A percentile compares a stretch with the other conserved stretches of the same genome.
These are phyloP conservation scores for Cercophora scortea DNA, from an alignment of 495 filamentous ascomycete genomes.

Conservation along the genomic window DNA sequence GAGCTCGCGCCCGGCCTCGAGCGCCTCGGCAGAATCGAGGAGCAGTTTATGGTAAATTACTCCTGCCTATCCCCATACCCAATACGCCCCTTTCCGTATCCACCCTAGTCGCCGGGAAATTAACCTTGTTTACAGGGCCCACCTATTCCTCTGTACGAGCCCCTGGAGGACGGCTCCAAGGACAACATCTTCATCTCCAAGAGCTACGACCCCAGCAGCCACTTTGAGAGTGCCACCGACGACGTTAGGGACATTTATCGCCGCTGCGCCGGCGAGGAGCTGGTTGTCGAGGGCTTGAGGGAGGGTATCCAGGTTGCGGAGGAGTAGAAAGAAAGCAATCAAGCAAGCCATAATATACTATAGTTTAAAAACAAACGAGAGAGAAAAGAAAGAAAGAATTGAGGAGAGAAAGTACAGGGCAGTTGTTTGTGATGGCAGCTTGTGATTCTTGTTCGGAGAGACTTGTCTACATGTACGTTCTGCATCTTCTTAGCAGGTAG, in stretches of 20 bases:
- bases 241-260: conserved; percentile 92
- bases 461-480: too few relatives aligned
- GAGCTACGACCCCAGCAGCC: conserved; percentile 94
- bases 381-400: too few relatives aligned
- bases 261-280: conserved; percentile 78
- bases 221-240: conserved; percentile 89
- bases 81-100: background rate
- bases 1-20: conserved; percentile 93
- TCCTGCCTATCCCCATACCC: background rate
- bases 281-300: conserved; percentile 57
- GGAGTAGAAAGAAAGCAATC: conserved; percentile 11
- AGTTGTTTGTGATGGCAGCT: too few relatives aligned
- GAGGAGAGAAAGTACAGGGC: too few relatives aligned
- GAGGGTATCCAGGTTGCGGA: conserved; percentile 49
- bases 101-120: background rate
- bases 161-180: conserved; percentile 72
- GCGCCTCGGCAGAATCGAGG: conserved; percentile 86
- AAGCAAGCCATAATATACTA: too few relatives aligned
- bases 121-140: conserved; percentile 43
- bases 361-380: too few relatives aligned
- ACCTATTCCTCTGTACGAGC: conserved; percentile 89
- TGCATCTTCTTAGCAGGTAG: too few relatives aligned
- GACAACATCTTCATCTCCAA: conserved; percentile 97
- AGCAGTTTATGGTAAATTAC: conserved; percentile 79
- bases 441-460: too few relatives aligned